A percentile compares a stretch with the other conserved stretches of the same genome.
phyloP scores from a whole-genome alignment of 495 filamentous ascomycete genomes.

The Bryoglossum gracile region DNA sequence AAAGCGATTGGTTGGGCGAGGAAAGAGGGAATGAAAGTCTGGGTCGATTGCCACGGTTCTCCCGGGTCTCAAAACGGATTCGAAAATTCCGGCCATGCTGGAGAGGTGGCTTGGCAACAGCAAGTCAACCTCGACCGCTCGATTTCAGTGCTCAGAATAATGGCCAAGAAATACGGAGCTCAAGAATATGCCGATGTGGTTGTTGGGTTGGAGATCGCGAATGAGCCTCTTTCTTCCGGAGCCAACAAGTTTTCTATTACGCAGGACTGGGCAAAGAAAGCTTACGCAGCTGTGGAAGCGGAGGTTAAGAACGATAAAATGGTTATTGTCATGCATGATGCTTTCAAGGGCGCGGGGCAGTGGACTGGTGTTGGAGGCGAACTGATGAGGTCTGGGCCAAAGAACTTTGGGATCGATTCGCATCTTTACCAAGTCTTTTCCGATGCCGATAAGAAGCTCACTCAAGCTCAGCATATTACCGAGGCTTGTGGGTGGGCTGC shows the following conservation, averaged over 20 bases:
- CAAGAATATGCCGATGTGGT: slow-evolving; percentile 36
- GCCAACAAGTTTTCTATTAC: slow-evolving; percentile 29
- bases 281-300: slow-evolving; percentile 30
- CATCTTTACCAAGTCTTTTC: slow-evolving; percentile 34
- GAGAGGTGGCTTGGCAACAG: slow-evolving; percentile 32
- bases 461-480: slow-evolving; percentile 30
- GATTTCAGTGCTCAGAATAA: slow-evolving; percentile 30
- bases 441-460: slow-evolving; percentile 26
- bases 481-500: slow-evolving; percentile 29
- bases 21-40: slow-evolving; percentile 31
- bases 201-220: slow-evolving; percentile 34
- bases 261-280: slow-evolving; percentile 28
- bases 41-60: slow-evolving; percentile 33
- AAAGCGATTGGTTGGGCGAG: slow-evolving; percentile 36
- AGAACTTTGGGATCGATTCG: slow-evolving; percentile 30
- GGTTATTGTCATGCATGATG: slow-evolving; percentile 33
- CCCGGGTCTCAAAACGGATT: slow-evolving; percentile 39
- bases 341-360: slow-evolving; percentile 23
- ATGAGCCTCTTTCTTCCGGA: slow-evolving; percentile 32
- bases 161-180: slow-evolving; percentile 35
- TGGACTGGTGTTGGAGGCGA: slow-evolving; percentile 25
- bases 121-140: slow-evolving; percentile 29
- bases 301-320: slow-evolving; percentile 28
- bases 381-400: slow-evolving; percentile 2
- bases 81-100: slow-evolving; percentile 33